Conservation (phyloP, 2,329 filamentous ascomycete species). For the Hypoxylon sp. region DNA sequence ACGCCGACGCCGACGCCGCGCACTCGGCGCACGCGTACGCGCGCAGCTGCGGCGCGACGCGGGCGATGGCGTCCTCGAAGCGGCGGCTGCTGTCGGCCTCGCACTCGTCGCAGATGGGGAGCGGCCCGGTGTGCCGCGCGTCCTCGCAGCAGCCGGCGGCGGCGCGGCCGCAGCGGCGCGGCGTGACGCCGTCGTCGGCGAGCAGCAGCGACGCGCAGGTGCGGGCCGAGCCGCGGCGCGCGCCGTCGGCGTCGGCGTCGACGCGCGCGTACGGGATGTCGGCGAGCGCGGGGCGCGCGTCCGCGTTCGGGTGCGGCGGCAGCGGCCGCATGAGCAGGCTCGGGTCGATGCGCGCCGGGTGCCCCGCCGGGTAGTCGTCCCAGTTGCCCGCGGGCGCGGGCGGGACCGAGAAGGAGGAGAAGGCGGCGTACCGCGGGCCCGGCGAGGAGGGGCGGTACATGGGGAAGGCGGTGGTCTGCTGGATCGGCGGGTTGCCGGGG, state of each 20-base stretch:
- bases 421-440: not conserved
- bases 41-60: constrained; percentile 40
- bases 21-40: constrained; percentile 49
- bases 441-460: not conserved
- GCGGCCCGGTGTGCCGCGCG: constrained; percentile 11
- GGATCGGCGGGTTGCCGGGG: not conserved
- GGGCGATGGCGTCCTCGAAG: constrained; percentile 24
- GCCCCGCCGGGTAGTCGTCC: not conserved
- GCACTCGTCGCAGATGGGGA: constrained; percentile 42
- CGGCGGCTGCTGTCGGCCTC: constrained; percentile 26
- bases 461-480: not conserved
- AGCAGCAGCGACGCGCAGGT: not conserved
- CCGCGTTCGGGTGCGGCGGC: constrained; percentile 15
- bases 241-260: not conserved
- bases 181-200: not conserved
- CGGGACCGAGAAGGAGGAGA: not conserved
- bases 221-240: not conserved
- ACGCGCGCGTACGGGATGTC: constrained; percentile 4
- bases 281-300: not conserved
- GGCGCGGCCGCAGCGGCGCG: constrained; percentile 3
- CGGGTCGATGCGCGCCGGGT: not conserved
- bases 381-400: not conserved
- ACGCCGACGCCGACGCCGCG: constrained; percentile 15
- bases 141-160: constrained; percentile 31
- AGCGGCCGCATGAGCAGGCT: not conserved